Evolutionary conservation across 2,329 filamentous ascomycete genomes (phyloP).

Genomic region (Penicillium sp.): DNA sequence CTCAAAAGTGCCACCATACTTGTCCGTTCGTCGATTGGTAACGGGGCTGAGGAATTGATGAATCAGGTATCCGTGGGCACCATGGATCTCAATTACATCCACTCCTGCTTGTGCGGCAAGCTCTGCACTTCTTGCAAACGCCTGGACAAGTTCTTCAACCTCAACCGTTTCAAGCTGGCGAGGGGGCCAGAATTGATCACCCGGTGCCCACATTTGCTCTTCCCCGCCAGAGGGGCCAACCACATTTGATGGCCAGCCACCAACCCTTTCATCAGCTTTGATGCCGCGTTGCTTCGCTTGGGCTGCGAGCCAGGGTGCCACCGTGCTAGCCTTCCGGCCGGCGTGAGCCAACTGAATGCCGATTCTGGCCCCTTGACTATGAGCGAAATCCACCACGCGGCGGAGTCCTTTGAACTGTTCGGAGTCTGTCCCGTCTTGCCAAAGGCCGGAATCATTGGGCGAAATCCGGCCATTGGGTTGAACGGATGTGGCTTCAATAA

Average conservation of each 20-base stretch:
- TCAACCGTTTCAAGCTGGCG: conserved; percentile 65
- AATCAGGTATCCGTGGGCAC: conserved; percentile 74
- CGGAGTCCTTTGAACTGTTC: conserved; percentile 67
- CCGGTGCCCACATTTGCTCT: conserved; percentile 60
- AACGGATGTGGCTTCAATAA: conserved; percentile 76
- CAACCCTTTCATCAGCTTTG: conserved; percentile 49
- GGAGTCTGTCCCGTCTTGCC: conserved; percentile 61
- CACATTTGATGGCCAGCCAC: conserved; percentile 55
- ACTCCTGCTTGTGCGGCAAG: conserved; percentile 67
- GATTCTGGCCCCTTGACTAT: conserved; percentile 71
- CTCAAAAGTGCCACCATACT: conserved; percentile 51
- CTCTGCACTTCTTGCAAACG: conserved; percentile 58
- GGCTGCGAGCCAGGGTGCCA: conserved; percentile 48
- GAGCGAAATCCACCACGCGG: conserved; percentile 70
- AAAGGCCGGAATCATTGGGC: conserved; percentile 61
- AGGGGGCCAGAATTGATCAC: conserved; percentile 60
- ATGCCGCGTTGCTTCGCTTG: conserved; percentile 19
- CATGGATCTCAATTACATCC: conserved; percentile 76
- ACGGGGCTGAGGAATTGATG: conserved; percentile 67
- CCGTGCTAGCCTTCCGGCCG: conserved; percentile 60
- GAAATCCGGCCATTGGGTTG: conserved; percentile 75
- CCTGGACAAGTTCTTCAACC: conserved; percentile 61
- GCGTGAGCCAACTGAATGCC: conserved; percentile 81
- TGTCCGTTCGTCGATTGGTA: conserved; percentile 63
- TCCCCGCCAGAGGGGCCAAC: conserved; percentile 35